These are phyloP conservation scores for Colletotrichum spinosum DNA, from an alignment of 2,329 filamentous ascomycete genomes.

Conservation along the genomic window DNA sequence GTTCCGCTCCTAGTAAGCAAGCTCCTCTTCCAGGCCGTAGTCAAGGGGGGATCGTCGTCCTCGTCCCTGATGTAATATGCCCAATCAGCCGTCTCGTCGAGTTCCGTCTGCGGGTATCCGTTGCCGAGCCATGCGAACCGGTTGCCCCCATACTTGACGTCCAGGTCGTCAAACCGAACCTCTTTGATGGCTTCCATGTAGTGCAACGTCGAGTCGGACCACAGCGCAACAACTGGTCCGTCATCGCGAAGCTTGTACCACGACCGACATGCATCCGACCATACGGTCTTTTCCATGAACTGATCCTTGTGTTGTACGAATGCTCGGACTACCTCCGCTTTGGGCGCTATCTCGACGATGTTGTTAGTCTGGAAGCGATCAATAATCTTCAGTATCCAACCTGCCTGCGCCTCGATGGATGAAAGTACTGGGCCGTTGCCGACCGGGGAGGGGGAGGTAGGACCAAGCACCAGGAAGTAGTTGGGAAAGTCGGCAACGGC, in stretches of 20 bases:
- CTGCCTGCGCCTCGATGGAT: slow-evolving; percentile 59
- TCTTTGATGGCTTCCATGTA: slow-evolving; percentile 61
- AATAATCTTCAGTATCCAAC: slow-evolving; percentile 63
- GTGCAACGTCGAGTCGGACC: slow-evolving; percentile 55
- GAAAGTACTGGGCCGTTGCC: slow-evolving; percentile 53
- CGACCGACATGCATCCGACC: slow-evolving; percentile 53
- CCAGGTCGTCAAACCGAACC: slow-evolving; percentile 58
- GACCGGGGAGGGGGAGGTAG: slow-evolving; percentile 54
- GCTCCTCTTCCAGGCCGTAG: slow-evolving; percentile 39
- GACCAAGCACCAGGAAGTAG: slow-evolving; percentile 51
- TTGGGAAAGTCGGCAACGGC: slow-evolving; percentile 44
- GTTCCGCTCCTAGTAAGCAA: slow-evolving; percentile 43
- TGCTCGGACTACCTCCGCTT: slow-evolving; percentile 59
- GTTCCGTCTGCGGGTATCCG: slow-evolving; percentile 55
- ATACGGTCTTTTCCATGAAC: slow-evolving; percentile 59
- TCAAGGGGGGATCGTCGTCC: slow-evolving; percentile 48
- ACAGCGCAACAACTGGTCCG: slow-evolving; percentile 32
- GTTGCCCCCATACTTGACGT: slow-evolving; percentile 53
- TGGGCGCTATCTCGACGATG: slow-evolving; percentile 57
- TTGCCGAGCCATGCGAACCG: slow-evolving; percentile 55
- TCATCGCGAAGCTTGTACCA: slow-evolving; percentile 38
- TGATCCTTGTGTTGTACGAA: slow-evolving; percentile 60
- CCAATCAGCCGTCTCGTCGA: slow-evolving; percentile 52
- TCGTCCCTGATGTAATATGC: slow-evolving; percentile 51
- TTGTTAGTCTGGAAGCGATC: slow-evolving; percentile 61